Percentiles rank a stretch among this genome's conserved stretches.
Evolutionary conservation across 2,329 filamentous ascomycete species (phyloP).

Genomic region (Beauveria bassiana): DNA sequence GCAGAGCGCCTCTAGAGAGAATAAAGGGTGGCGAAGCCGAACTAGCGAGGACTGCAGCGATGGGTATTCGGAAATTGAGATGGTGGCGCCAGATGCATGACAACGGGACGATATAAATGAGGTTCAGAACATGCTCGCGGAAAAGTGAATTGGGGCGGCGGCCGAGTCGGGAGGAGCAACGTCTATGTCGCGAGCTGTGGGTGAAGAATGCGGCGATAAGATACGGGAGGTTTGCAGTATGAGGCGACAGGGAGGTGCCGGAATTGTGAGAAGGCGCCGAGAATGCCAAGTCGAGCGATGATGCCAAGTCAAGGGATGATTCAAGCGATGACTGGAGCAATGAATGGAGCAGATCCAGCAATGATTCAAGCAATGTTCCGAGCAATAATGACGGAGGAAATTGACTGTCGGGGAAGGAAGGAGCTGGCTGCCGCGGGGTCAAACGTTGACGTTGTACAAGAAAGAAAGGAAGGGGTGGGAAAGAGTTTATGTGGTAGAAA

Average conservation of each 20-base stretch:
- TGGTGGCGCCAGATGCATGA: constrained; percentile 4
- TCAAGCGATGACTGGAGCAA: no score
- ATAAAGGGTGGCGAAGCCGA: neutral
- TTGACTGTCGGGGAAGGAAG: neutral
- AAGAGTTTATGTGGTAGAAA: neutral
- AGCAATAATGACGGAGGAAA: no score
- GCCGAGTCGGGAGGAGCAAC: neutral
- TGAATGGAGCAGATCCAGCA: no score
- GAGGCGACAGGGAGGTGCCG: neutral
- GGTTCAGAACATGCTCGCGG: neutral
- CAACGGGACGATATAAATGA: neutral
- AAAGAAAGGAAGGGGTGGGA: no score
- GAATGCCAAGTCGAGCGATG: neutral
- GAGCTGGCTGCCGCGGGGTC: neutral
- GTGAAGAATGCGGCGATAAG: neutral
- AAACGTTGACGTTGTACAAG: no score
- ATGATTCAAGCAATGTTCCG: no score
- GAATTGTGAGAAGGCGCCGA: neutral
- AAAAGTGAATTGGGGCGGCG: neutral
- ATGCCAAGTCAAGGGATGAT: neutral
- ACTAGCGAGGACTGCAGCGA: neutral
- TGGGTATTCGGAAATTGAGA: neutral
- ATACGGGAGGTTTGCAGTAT: neutral
- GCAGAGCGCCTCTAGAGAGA: neutral
- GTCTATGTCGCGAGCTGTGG: neutral